These are phyloP conservation scores for Phascolomyces articulosus DNA, from an alignment of 371 early-diverging fungal species.

Conservation along the genomic window DNA sequence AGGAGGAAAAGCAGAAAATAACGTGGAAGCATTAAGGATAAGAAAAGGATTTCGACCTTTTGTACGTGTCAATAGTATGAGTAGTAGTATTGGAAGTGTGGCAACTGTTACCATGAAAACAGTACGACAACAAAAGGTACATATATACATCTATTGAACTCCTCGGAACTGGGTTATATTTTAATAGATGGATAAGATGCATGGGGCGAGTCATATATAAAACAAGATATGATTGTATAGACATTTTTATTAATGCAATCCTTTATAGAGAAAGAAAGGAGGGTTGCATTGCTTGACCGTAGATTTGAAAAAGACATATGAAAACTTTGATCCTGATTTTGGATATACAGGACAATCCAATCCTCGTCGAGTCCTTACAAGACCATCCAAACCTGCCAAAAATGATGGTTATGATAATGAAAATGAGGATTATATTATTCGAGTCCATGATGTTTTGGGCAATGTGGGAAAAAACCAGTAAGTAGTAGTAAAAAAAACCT, in stretches of 20 bases:
- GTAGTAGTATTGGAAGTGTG: slow-evolving; percentile 9
- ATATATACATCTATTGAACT: too few relatives aligned
- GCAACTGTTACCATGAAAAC: background rate
- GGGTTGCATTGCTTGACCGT: slow-evolving; percentile 11
- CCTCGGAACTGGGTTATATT: too few relatives aligned
- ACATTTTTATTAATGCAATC: background rate
- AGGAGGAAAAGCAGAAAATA: background rate
- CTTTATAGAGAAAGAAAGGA: background rate
- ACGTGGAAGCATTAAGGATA: background rate
- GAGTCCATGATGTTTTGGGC: slow-evolving; percentile 93
- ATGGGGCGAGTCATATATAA: too few relatives aligned
- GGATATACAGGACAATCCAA: slow-evolving; percentile 4
- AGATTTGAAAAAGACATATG: slow-evolving; percentile 10
- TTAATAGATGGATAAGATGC: too few relatives aligned
- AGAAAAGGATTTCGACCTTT: slow-evolving; percentile 7
- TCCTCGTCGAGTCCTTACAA: slow-evolving; percentile 17
- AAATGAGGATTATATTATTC: slow-evolving; percentile 92
- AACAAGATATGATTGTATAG: background rate
- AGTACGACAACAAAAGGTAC: too few relatives aligned
- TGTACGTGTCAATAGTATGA: slow-evolving; percentile 7
- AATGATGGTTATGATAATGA: slow-evolving; percentile 96
- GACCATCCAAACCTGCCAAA: slow-evolving; percentile 75
- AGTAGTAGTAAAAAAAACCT: slow-evolving; percentile 10
- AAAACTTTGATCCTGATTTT: slow-evolving; percentile 15
- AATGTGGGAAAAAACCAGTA: slow-evolving; percentile 71